Evolutionary conservation across 2,329 filamentous ascomycete genomes (phyloP), one percentile per base, ranked within the genome.

Genomic region (Orbilia ellipsospora): DNA sequence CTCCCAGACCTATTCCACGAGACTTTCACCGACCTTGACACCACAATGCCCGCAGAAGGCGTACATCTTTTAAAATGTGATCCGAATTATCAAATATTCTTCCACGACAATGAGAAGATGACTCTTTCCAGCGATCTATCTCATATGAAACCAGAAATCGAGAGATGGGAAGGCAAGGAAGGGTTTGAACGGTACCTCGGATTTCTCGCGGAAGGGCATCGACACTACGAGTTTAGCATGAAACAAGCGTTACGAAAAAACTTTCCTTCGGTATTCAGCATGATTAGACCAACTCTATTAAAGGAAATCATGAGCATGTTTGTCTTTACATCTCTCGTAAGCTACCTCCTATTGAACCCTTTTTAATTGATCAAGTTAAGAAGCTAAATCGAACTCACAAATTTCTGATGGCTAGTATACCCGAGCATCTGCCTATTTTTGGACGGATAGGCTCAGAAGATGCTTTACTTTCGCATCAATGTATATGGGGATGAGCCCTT

Each of bases 401-500:
- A 36, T 36, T 36, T 36, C 10, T 36, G 2, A 36, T 7, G 5
- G 16, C 10, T 26, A 75, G 75, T 93, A 89, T 83, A 84, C 84
- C 5, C 83, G 91, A 28, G 88, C 90, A 2, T 84, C 86, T 26
- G 86, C 85, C 75, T 92, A 92, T 79, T 93, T 93, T 81, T 86
- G 84, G 84, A 90, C 89, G 0, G 90, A 92, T 80, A 84, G 90
- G 69, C 80, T 93, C 79, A 84, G 90, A 74, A 83, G 90, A 26
- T 90, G 90, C 0, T 93, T 93, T 78, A 92, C 90, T 0, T 93
- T 93, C 81, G 90, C 88, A 20, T 92, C 89, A 78, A 93, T 93
- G 90, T 93, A 93, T 80, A 90, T 93, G 88, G 91, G 91, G 0
- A 93, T 93, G 90, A 89, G 86, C 65, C 91, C 91, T 0, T 93